Evolutionary conservation across 768 basidiomycete species (phyloP).

Genomic region (Stropharia rugosoannulata): DNA sequence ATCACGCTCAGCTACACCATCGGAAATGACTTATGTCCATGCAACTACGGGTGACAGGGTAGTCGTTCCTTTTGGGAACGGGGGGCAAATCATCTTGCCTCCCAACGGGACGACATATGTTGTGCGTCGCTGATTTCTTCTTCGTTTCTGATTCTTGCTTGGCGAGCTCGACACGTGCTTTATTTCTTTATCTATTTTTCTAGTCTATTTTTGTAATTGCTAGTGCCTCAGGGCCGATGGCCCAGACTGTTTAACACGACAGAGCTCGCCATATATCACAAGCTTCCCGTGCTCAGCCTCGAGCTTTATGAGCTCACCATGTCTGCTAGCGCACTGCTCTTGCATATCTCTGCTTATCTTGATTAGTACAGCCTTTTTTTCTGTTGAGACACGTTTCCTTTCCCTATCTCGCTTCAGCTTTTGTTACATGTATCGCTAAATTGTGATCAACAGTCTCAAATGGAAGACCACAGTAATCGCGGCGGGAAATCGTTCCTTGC

Average conservation of each 20-base stretch:
- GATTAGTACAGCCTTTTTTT: too few relatives aligned
- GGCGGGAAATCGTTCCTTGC: background rate
- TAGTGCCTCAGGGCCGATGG: too few relatives aligned
- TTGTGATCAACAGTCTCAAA: background rate
- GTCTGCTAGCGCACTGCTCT: too few relatives aligned
- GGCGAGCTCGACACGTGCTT: too few relatives aligned
- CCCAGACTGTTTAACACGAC: too few relatives aligned
- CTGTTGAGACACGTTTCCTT: background rate
- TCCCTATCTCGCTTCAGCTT: background rate
- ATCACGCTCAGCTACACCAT: background rate
- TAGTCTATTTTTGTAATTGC: background rate
- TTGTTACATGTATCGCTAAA: background rate
- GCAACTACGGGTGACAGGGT: background rate
- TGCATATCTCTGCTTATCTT: too few relatives aligned
- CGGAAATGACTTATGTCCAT: background rate
- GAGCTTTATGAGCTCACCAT: too few relatives aligned
- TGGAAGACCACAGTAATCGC: background rate
- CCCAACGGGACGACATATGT: background rate
- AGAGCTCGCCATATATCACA: too few relatives aligned
- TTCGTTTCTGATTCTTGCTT: too few relatives aligned
- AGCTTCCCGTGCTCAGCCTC: too few relatives aligned
- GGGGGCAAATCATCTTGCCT: conserved; percentile 2
- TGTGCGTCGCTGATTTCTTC: conserved; percentile 3
- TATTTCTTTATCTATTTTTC: background rate
- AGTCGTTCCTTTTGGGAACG: conserved; percentile 1